Conservation (phyloP, 2,329 filamentous ascomycete species). For the Aspergillus oerlinghausenensis region DNA sequence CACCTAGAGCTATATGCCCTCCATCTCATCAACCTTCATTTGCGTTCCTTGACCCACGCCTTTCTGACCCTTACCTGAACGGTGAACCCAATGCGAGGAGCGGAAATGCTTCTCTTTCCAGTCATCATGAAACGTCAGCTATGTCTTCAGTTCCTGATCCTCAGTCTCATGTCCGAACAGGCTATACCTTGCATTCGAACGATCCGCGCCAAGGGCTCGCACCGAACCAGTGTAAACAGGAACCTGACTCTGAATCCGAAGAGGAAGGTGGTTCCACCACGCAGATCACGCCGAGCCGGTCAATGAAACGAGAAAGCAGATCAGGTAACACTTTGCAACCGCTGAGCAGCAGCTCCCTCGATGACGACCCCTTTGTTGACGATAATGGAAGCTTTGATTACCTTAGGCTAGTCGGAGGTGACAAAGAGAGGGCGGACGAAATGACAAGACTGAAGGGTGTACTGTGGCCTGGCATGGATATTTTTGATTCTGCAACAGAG, state of each 20-base stretch:
- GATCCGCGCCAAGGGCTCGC: background rate
- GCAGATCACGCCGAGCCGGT: slow-evolving; percentile 12
- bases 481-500: slow-evolving; percentile 48
- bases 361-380: slow-evolving; percentile 17
- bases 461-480: slow-evolving; percentile 48
- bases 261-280: slow-evolving; percentile 10
- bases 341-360: slow-evolving; percentile 6
- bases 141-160: background rate
- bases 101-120: background rate
- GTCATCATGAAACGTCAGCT: slow-evolving; percentile 5
- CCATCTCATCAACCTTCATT: slow-evolving; percentile 7
- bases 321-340: background rate
- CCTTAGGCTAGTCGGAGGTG: slow-evolving; percentile 16
- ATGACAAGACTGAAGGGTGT: slow-evolving; percentile 44
- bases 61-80: slow-evolving; percentile 14
- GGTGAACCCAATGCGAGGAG: slow-evolving; percentile 2
- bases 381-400: slow-evolving; percentile 14
- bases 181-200: background rate
- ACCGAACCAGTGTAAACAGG: slow-evolving; percentile 14
- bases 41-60: slow-evolving; percentile 27
- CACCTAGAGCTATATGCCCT: background rate
- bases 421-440: slow-evolving; percentile 33
- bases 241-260: slow-evolving; percentile 9
- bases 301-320: slow-evolving; percentile 1
- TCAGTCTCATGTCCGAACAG: background rate